Percentiles rank a stretch among this genome's conserved stretches.
These are phyloP conservation scores for Daldinia bambusicola DNA, from an alignment of 495 filamentous ascomycete species.

Conservation along the genomic window DNA sequence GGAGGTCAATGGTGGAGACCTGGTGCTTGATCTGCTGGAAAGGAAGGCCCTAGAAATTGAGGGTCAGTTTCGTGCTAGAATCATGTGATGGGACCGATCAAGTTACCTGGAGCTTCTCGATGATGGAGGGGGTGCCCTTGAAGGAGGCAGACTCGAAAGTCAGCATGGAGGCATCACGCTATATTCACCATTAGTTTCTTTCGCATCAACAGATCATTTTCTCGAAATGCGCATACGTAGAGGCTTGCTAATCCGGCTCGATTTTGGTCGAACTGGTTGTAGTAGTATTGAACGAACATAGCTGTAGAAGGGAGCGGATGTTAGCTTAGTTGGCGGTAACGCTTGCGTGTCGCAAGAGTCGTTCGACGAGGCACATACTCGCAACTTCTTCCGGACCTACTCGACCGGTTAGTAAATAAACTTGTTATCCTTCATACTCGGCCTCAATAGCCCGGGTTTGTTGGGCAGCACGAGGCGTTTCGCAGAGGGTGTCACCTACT, in stretches of 20 bases:
- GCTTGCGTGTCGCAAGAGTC: constrained; percentile 11
- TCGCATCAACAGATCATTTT: constrained; percentile 4
- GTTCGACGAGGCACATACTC: constrained; percentile 41
- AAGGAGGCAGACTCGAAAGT: constrained; percentile 80
- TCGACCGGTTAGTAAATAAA: constrained; percentile 19
- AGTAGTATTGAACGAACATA: constrained; percentile 89
- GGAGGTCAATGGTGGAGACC: constrained; percentile 75
- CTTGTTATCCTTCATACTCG: background rate
- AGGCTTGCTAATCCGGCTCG: constrained; percentile 70
- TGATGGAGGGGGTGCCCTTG: constrained; percentile 69
- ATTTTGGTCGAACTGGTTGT: constrained; percentile 80
- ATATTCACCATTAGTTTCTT: constrained; percentile 24
- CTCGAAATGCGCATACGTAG: constrained; percentile 64
- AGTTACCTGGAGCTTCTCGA: constrained; percentile 79
- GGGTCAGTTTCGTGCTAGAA: constrained; percentile 20
- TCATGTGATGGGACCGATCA: background rate
- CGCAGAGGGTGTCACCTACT: constrained; percentile 20
- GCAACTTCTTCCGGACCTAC: constrained; percentile 41
- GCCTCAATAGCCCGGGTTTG: background rate
- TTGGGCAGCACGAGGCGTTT: background rate
- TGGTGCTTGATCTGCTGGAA: constrained; percentile 82
- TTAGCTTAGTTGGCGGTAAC: constrained; percentile 34
- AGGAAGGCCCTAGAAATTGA: constrained; percentile 68
- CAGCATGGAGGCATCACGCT: constrained; percentile 90
- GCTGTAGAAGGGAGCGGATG: constrained; percentile 58